These are phyloP conservation scores for Penicillium psychrofluorescens DNA, from an alignment of 495 filamentous ascomycete species.

Conservation along the genomic window DNA sequence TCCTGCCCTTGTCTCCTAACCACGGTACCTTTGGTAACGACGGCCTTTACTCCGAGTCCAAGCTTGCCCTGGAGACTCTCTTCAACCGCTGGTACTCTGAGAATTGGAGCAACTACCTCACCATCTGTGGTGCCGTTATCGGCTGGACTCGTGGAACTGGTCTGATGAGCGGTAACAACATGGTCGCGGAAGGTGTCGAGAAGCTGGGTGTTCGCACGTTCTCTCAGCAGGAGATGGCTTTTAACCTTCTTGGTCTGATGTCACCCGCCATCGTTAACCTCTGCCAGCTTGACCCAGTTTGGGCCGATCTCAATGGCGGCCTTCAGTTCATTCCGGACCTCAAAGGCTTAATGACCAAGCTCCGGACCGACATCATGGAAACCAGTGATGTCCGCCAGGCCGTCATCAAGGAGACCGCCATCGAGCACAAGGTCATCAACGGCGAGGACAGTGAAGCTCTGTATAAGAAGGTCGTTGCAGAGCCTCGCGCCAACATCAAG, in stretches of 20 bases:
- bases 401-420: conserved; percentile 89
- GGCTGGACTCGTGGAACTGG: conserved; percentile 98
- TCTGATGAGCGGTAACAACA: conserved; percentile 96
- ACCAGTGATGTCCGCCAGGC: conserved; percentile 89
- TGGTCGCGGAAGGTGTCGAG: conserved; percentile 94
- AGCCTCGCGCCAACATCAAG: conserved; percentile 95
- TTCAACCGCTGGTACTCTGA: conserved; percentile 99
- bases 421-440: conserved; percentile 97
- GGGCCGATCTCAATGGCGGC: conserved; percentile 93
- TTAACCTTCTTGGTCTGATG: conserved; percentile 97
- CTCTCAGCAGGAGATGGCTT: conserved; percentile 99
- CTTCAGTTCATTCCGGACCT: conserved; percentile 96
- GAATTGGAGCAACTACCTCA: conserved; percentile 95
- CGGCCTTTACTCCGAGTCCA: conserved; percentile 96
- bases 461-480: conserved; percentile 88
- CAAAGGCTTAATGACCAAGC: conserved; percentile 85
- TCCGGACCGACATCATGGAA: conserved; percentile 87
- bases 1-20: conserved; percentile 93
- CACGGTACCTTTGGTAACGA: conserved; percentile 98
- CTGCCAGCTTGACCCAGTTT: conserved; percentile 92
- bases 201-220: conserved; percentile 95
- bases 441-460: conserved; percentile 84
- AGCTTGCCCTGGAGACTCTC: conserved; percentile 90
- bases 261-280: conserved; percentile 88
- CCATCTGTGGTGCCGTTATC: conserved; percentile 97